Base-by-base conservation (phyloP, 1,284 basidiomycete species). In the Cerioporus squamosus region DNA sequence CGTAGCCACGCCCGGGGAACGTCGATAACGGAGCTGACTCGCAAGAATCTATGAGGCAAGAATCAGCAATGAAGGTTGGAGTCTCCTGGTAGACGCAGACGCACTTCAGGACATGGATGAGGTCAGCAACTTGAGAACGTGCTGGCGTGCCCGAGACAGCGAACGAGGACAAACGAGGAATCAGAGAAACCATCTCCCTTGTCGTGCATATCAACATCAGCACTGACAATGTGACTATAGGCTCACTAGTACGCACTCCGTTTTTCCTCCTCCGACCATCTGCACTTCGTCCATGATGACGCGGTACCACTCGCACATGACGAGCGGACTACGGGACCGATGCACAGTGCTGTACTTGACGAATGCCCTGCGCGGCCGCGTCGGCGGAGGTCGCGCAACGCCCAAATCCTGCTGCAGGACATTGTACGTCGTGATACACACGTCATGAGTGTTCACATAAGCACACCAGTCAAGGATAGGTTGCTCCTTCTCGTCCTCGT, bases 261-360 rank as follows among this genome's bases (percentile, higher is more conserved):
- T 81, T 68, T 84, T 86, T 17, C 85, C 86, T 23, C 88, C 88
- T 22, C 92, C 90, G 15, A 88, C 90, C 82, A 94, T 91, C 76
- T 97, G 95, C 2, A 96, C 94, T 72, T 97, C 95, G 69, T 97
- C 95, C 94, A 97, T 97, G 59, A 96, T 86, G 17, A 97, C 93
- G 31, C 95, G 78, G 70, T 88, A 86, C 90, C 94, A 95, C 70
- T 94, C 90, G 17, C 88, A 87, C 79, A 86, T 83, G 18, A 94
- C 82, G 44, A 95, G 75, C 0, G 92, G 93, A 67, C 90, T 93
- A 12, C 91, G 77, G 1, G 84, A 79, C 20, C 86, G 76, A 53
- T 81, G 81, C 9, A 80, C 67, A 26, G 81, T 77, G 24, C 77
- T 73, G 74, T 93, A 94, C 7, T 81, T 77, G 2, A 84, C 87